Conservation (phyloP, 306 rosid species). For the Hylodesmum podocarpum region DNA sequence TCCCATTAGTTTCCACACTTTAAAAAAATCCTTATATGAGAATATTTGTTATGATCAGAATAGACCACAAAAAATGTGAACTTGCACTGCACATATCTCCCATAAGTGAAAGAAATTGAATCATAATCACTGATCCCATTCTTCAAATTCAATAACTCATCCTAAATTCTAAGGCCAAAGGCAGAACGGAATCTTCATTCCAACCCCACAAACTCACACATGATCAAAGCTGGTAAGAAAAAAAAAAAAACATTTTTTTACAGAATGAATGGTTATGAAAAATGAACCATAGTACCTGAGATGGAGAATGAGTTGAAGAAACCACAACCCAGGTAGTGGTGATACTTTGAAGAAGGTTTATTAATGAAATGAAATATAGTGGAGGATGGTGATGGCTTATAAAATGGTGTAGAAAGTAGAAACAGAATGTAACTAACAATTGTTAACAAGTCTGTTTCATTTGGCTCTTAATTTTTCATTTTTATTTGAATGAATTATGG, state of each 20-base stretch:
- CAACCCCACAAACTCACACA: constrained; percentile 18
- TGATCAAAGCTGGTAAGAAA: neutral
- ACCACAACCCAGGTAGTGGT: neutral
- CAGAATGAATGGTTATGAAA: neutral
- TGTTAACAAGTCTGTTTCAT: constrained; percentile 19
- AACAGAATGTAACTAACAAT: constrained; percentile 19
- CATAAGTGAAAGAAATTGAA: neutral
- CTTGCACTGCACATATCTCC: neutral
- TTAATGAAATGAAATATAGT: constrained; percentile 7
- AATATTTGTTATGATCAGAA: neutral
- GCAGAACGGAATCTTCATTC: constrained; percentile 19
- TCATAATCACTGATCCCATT: constrained; percentile 20
- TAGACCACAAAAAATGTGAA: neutral
- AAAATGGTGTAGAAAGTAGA: neutral
- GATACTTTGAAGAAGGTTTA: neutral
- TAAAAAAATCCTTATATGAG: constrained; percentile 6
- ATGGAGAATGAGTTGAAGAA: neutral
- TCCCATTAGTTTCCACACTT: neutral
- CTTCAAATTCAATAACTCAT: neutral
- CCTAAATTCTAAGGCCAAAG: neutral
- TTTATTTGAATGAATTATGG: neutral
- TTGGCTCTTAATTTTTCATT: neutral
- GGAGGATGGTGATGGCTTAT: neutral
- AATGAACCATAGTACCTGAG: constrained; percentile 37
- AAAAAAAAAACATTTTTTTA: neutral